A percentile compares a stretch with the other conserved stretches of the same genome.
Conservation (phyloP, 768 basidiomycete genomes). For the Calocera viscosa region DNA sequence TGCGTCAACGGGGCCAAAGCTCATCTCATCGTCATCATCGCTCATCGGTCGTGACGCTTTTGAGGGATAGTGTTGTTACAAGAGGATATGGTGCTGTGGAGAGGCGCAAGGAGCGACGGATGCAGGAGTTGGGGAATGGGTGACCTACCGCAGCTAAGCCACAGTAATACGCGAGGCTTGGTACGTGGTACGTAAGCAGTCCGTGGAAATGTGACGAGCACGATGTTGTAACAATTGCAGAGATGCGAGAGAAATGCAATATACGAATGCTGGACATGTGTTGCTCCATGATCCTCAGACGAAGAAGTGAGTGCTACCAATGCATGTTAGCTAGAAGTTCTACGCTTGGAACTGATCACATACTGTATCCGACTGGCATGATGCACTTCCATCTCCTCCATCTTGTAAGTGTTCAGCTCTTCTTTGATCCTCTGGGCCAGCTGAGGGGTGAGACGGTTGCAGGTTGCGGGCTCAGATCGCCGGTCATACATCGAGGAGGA, state of each 20-base stretch:
- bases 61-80: not conserved
- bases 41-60: not conserved
- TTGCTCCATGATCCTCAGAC: conserved; percentile 32
- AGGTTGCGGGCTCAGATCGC: conserved; percentile 89
- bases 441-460: conserved; percentile 88
- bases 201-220: not conserved
- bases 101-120: not conserved
- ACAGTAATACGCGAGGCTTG: not conserved
- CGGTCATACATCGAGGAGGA: conserved; percentile 82
- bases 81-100: not conserved
- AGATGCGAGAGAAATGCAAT: conserved; percentile 1
- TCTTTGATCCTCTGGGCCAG: conserved; percentile 96
- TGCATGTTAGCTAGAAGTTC: conserved; percentile 12
- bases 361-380: conserved; percentile 82
- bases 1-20: not conserved
- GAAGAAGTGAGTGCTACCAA: conserved; percentile 70
- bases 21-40: not conserved
- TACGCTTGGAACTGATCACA: conserved; percentile 27
- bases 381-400: conserved; percentile 99
- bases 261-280: not conserved
- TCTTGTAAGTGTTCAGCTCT: conserved; percentile 95
- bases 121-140: not conserved
- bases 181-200: not conserved
- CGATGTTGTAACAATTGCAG: conserved; percentile 3
- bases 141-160: not conserved